Evolutionary conservation across 139 green algal genomes (phyloP).

Genomic region (Haematococcus sp.): DNA sequence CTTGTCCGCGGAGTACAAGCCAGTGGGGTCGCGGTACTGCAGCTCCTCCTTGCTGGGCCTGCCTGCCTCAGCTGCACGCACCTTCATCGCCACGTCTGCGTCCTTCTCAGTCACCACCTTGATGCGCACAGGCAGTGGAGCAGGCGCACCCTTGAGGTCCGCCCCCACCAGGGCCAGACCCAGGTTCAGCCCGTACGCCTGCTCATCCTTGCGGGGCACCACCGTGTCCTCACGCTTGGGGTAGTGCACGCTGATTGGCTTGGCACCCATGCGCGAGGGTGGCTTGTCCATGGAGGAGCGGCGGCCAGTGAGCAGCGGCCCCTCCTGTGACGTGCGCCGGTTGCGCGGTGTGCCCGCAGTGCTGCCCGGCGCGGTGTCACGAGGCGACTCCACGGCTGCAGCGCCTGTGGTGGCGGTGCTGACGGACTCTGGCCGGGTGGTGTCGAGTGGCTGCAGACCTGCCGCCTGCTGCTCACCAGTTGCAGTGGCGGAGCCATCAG

Average conservation of each 20-base stretch:
- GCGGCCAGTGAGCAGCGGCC: neutral
- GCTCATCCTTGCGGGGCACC: constrained; percentile 18
- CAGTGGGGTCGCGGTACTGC: constrained; percentile 32
- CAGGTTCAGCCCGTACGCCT: constrained; percentile 26
- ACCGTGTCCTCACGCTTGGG: constrained; percentile 22
- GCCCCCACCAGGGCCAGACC: constrained; percentile 44
- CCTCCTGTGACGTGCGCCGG: no score
- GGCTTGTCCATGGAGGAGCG: no score
- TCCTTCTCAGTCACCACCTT: constrained; percentile 17
- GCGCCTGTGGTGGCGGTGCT: no score
- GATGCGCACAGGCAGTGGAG: constrained; percentile 57
- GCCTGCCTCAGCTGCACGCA: neutral
- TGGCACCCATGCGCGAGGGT: neutral
- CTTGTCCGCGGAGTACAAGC: constrained; percentile 54
- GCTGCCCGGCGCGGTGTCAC: no score
- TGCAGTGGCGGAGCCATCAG: no score
- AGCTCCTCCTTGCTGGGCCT: constrained; percentile 9
- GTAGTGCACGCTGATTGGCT: constrained; percentile 23
- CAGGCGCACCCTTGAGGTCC: constrained; percentile 61
- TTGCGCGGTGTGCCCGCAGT: no score
- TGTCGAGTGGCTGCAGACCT: no score
- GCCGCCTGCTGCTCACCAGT: no score
- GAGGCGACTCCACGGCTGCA: no score
- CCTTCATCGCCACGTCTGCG: constrained; percentile 15
- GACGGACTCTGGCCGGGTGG: no score